phyloP scores from a whole-genome alignment of 306 rosid species.

The Vigna angularis region DNA sequence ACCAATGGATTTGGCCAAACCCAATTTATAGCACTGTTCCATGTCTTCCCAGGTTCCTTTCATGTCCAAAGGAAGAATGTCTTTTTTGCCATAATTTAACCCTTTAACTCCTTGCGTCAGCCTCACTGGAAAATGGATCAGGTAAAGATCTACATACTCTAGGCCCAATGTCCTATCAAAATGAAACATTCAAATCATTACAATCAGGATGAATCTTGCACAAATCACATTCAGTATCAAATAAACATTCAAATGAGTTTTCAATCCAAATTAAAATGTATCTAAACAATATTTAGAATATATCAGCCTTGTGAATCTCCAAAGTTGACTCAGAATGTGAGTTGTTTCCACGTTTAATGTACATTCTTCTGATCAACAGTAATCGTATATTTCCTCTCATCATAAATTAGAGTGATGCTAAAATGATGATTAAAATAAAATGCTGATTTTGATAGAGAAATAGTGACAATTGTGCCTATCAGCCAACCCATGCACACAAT shows the following conservation, averaged over 20 bases:
- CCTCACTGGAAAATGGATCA: constrained; percentile 56
- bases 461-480: no score
- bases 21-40: constrained; percentile 49
- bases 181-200: neutral
- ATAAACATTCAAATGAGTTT: neutral
- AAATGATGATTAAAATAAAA: neutral
- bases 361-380: no score
- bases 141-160: constrained; percentile 57
- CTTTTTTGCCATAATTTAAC: neutral
- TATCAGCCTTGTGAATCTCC: no score
- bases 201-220: neutral
- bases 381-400: neutral
- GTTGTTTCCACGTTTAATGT: no score
- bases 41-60: constrained; percentile 59
- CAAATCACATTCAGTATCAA: neutral
- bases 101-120: constrained; percentile 37
- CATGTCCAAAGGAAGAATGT: constrained; percentile 52
- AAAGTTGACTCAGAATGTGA: no score
- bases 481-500: neutral
- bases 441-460: neutral
- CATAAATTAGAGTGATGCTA: neutral
- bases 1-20: constrained; percentile 56
- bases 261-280: neutral
- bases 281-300: neutral
- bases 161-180: constrained; percentile 49